Evolutionary conservation across 768 basidiomycete species (phyloP), one percentile per base, ranked within the genome.

Genomic region (Pleurotus ostreatus): DNA sequence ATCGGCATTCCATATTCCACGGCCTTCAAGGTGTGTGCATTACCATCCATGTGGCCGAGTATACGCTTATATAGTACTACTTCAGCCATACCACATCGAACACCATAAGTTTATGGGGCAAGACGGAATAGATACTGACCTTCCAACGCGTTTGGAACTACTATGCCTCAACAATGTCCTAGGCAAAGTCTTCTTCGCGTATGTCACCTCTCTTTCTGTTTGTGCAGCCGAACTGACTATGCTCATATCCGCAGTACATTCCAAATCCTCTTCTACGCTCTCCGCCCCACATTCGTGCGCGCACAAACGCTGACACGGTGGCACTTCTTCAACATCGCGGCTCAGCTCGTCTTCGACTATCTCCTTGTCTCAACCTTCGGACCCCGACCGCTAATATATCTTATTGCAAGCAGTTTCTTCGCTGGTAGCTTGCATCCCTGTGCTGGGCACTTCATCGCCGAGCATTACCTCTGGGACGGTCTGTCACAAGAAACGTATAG

Each of bases 151-250:
- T 46, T 55, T 96, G 0, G 97, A 99, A 68, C 80, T 98, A 16
- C 60, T 94, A 48, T 80, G 87, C 48, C 77, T 99, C 59, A 94
- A 94, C 72, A 98, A 97, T 65, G 96, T 98, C 7, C 83, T 97
- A 12, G 97, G 97, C 34, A 99, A 99, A 70, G 92, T 95, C 1
- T 98, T 99, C 71, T 99, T 98, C 69, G 91, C 92, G 94, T 96
- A 63, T 59, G 89, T 79, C 46, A 11, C 18, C 38, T 56, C 46
- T 46, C 37, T 34, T 51, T 49, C 45, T 38, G 39, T 7, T 12
- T 48, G 11, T 25, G n/a, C 26, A 47, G 15, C 18, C 30, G 41
- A 22, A 43, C 7, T 18, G 9, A 34, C 25, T 43, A 11, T 57
- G 5, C 2, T 55, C 18, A 22, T 41, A 23, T 41, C 12, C 46